Conservation (phyloP, 306 rosid genomes). For the Lathyrus oleraceus region DNA sequence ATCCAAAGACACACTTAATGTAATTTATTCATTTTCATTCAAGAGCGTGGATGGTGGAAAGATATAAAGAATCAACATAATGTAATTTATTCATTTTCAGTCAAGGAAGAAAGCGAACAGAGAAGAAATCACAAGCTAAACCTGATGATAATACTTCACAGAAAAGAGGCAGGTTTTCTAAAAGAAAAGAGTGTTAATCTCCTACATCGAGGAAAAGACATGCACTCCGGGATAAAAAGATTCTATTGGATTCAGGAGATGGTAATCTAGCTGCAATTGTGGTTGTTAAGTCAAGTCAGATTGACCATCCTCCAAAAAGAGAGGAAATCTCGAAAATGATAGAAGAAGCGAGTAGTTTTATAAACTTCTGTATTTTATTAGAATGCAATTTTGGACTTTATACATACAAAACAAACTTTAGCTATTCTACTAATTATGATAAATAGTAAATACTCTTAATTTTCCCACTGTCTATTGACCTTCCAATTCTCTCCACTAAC, state of each 20-base stretch:
- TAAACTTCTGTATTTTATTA: too few relatives aligned
- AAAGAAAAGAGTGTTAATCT: conserved; percentile 44
- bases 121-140: conserved; percentile 47
- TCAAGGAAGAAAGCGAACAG: conserved; percentile 36
- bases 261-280: conserved; percentile 40
- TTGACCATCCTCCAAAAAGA: conserved; percentile 38
- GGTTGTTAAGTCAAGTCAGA: conserved; percentile 45
- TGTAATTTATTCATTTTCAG: too few relatives aligned
- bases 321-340: too few relatives aligned
- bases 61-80: conserved; percentile 24
- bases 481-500: too few relatives aligned
- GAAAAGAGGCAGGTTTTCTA: conserved; percentile 50
- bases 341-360: too few relatives aligned
- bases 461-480: too few relatives aligned
- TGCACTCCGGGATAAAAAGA: conserved; percentile 70
- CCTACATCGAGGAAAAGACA: conserved; percentile 62
- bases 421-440: too few relatives aligned
- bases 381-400: too few relatives aligned
- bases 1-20: not conserved
- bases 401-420: too few relatives aligned
- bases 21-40: conserved; percentile 13
- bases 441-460: too few relatives aligned
- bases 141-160: conserved; percentile 42
- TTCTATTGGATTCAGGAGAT: conserved; percentile 46
- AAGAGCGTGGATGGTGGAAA: conserved; percentile 76